Conservation (phyloP, 2,329 filamentous ascomycete genomes). For the Coniella vitis region DNA sequence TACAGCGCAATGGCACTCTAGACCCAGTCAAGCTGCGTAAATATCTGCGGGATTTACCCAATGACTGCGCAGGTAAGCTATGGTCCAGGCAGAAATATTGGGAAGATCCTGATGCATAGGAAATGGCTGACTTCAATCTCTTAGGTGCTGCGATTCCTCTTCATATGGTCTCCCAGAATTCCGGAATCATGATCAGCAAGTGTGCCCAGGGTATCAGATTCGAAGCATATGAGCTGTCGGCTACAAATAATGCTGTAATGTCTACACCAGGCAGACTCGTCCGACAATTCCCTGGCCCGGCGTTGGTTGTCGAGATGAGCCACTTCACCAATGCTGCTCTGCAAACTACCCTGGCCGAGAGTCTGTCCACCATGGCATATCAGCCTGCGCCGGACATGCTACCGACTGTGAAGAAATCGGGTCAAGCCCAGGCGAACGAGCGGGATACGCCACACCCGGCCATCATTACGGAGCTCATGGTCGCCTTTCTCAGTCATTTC, state of each 20-base stretch:
- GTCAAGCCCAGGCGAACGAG: conserved; percentile 29
- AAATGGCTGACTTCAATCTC: not conserved
- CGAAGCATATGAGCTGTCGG: conserved; percentile 29
- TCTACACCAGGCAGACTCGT: conserved; percentile 24
- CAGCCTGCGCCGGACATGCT: conserved; percentile 20
- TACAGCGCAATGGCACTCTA: not conserved
- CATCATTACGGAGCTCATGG: conserved; percentile 44
- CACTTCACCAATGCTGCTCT: conserved; percentile 17
- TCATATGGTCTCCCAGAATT: conserved; percentile 29
- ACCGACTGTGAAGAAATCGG: conserved; percentile 30
- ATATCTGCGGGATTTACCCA: not conserved
- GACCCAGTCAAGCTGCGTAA: not conserved
- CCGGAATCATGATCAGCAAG: conserved; percentile 25
- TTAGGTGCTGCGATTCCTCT: conserved; percentile 18
- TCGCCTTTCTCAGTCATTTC: conserved; percentile 32
- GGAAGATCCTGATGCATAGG: not conserved
- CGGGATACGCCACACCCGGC: conserved; percentile 43
- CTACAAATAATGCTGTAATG: conserved; percentile 22
- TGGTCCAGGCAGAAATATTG: not conserved
- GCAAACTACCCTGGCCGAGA: conserved; percentile 18
- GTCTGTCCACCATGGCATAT: conserved; percentile 24
- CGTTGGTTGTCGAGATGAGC: conserved; percentile 17
- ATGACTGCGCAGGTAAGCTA: not conserved
- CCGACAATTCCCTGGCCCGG: conserved; percentile 23
- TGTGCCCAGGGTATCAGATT: conserved; percentile 18